A percentile compares a stretch with the other conserved stretches of the same genome.
phyloP scores from a whole-genome alignment of 768 basidiomycete species.

The Podaxis sp. region DNA sequence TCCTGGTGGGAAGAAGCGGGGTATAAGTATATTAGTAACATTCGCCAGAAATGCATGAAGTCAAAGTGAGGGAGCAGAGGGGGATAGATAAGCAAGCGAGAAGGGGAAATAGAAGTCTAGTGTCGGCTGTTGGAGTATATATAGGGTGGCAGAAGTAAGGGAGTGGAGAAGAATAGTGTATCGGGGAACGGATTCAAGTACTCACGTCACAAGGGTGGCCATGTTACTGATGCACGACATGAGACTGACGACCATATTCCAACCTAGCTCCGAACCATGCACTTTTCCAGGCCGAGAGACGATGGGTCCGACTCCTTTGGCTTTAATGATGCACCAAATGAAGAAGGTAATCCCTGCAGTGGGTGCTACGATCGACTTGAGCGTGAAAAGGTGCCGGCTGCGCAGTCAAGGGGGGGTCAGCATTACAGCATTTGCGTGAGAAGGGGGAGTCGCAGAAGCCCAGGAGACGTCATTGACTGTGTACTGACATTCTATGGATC shows the following conservation, averaged over 20 bases:
- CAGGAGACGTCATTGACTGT: slow-evolving; percentile 10
- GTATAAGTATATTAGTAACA: slow-evolving; percentile 5
- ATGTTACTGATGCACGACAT: slow-evolving; percentile 81
- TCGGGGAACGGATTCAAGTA: slow-evolving; percentile 2
- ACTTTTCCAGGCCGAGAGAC: slow-evolving; percentile 58
- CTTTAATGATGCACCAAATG: slow-evolving; percentile 74
- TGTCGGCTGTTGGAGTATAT: background rate
- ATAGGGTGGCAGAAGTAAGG: background rate
- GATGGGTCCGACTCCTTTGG: slow-evolving; percentile 74
- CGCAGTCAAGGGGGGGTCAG: slow-evolving; percentile 5
- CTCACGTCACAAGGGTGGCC: slow-evolving; percentile 67
- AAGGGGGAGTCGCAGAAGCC: background rate
- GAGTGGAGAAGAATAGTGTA: background rate
- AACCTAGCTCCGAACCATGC: slow-evolving; percentile 64
- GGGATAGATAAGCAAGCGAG: slow-evolving; percentile 9
- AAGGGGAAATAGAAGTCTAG: background rate
- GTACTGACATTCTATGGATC: slow-evolving; percentile 68
- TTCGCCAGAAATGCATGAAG: slow-evolving; percentile 13
- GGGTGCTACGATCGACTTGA: slow-evolving; percentile 73
- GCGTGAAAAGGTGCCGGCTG: slow-evolving; percentile 74
- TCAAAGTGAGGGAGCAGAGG: slow-evolving; percentile 1
- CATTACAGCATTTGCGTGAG: slow-evolving; percentile 1
- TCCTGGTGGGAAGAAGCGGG: slow-evolving; percentile 30
- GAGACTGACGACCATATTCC: slow-evolving; percentile 69
- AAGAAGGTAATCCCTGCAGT: slow-evolving; percentile 69